These are phyloP conservation scores for Xerophyta viscosa DNA, from an alignment of 106 monocot genomes.

Conservation along the genomic window DNA sequence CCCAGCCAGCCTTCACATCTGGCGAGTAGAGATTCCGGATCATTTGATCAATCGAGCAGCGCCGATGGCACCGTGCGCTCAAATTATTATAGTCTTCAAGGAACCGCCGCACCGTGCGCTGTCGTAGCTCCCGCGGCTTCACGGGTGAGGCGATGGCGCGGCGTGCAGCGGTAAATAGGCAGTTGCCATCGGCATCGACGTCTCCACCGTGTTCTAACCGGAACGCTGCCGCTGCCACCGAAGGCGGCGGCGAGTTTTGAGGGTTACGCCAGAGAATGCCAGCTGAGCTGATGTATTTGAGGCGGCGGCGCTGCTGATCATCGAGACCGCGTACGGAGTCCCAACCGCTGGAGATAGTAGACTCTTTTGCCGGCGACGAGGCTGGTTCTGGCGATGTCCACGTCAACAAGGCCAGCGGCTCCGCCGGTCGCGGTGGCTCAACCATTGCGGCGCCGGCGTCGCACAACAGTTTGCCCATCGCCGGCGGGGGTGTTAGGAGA, in stretches of 20 bases:
- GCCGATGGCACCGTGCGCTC: constrained; percentile 9
- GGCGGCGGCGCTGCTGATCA: constrained; percentile 46
- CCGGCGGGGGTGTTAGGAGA: too few species aligned
- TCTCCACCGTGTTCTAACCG: constrained; percentile 53
- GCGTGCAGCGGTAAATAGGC: constrained; percentile 55
- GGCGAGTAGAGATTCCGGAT: constrained; percentile 59
- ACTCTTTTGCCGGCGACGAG: neutral
- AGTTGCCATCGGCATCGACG: constrained; percentile 73
- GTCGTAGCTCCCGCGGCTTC: constrained; percentile 40
- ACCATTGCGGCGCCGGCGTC: constrained; percentile 22
- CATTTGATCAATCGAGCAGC: constrained; percentile 20
- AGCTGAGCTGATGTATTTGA: constrained; percentile 29
- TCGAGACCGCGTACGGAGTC: constrained; percentile 45
- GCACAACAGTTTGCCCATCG: constrained; percentile 52
- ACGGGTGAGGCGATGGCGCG: constrained; percentile 27
- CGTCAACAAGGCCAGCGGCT: constrained; percentile 26
- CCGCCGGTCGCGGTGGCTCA: constrained; percentile 34
- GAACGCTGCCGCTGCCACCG: constrained; percentile 15
- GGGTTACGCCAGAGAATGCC: constrained; percentile 49
- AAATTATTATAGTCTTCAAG: constrained; percentile 24
- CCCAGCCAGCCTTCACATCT: constrained; percentile 71
- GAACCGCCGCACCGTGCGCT: constrained; percentile 46
- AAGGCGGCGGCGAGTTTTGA: constrained; percentile 1
- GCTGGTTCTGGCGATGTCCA: constrained; percentile 7
- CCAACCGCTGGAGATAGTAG: constrained; percentile 19